phyloP scores from a whole-genome alignment of 2,329 filamentous ascomycete species.

The Aspergillus proliferans region DNA sequence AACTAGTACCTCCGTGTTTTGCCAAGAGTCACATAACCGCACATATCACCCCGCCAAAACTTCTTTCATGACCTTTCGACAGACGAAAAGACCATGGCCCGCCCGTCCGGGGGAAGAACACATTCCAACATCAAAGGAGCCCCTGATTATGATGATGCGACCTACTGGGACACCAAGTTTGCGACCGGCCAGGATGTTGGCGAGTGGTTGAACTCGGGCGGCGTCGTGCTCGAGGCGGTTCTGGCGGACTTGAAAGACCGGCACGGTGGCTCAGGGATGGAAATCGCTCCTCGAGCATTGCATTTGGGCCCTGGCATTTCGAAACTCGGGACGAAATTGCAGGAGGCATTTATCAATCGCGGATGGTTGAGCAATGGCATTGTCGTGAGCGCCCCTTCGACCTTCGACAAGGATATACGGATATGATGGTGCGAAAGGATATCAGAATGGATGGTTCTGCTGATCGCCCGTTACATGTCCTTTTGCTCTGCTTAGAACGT shows the following conservation, averaged over 20 bases:
- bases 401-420: background rate
- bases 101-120: constrained; percentile 1
- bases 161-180: constrained; percentile 30
- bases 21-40: too few relatives aligned
- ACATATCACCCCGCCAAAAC: too few relatives aligned
- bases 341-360: constrained; percentile 19
- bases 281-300: constrained; percentile 18
- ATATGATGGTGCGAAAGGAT: background rate
- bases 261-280: background rate
- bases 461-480: background rate
- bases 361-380: constrained; percentile 26
- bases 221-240: constrained; percentile 22
- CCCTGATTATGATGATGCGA: constrained; percentile 28
- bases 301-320: constrained; percentile 32
- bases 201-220: constrained; percentile 33
- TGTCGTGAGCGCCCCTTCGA: constrained; percentile 18
- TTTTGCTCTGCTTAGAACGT: constrained; percentile 21
- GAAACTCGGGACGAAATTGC: constrained; percentile 24
- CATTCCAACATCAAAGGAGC: constrained; percentile 19
- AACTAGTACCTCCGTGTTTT: too few relatives aligned
- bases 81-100: too few relatives aligned
- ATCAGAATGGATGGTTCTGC: background rate
- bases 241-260: constrained; percentile 19
- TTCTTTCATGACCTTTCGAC: too few relatives aligned
- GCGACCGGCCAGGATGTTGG: constrained; percentile 31